Base-by-base conservation (phyloP, 495 filamentous ascomycete genomes). In the Neurospora hispaniola region DNA sequence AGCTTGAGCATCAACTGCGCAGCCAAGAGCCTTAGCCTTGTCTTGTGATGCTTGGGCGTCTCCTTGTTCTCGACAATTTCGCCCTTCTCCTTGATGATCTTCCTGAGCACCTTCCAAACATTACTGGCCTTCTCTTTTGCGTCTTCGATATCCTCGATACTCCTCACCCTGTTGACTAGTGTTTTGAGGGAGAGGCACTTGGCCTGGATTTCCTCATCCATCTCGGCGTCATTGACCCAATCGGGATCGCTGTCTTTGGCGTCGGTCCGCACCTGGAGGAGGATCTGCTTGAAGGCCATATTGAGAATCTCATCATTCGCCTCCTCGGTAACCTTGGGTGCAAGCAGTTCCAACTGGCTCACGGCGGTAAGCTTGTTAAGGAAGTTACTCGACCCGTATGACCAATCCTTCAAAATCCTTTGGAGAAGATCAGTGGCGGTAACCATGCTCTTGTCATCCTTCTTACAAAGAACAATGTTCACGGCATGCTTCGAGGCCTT, bases 401-500 rank as follows among this genome's bases (percentile, higher is more conserved):
- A 85, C 87, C 93, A 98, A 48, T 89, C 88, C 73, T 91, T 89
- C 42, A 91, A 85, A 71, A 90, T 91, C 74, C 91, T 90, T 62
- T 90, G 85, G 3, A 96, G 79, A 4, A 99, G 84, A 76, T 97
- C 94, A 66, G 92, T 92, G 3, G 93, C 92, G 73, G 94, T 91
- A 23, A 82, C 76, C 88, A 94, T 89, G 74, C 96, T 93, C 77
- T 93, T 95, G 43, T 90, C 89, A 42, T 96, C 91, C 39, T 92
- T 87, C 16, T 90, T 89, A 31, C 92, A 89, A 84, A 97, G 90
- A 71, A 98, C 84, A 77, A 98, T 93, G 38, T 92, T 92, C 43
- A 98, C 90, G 0, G 96, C 96, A 82, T 98, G 91, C 80, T 98
- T 99, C 10, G 94, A 93, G 18, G 92, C 92, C 75, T 90, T 89